phyloP scores from a whole-genome alignment of 116 monocot species.

The Thalassia testudinum region DNA sequence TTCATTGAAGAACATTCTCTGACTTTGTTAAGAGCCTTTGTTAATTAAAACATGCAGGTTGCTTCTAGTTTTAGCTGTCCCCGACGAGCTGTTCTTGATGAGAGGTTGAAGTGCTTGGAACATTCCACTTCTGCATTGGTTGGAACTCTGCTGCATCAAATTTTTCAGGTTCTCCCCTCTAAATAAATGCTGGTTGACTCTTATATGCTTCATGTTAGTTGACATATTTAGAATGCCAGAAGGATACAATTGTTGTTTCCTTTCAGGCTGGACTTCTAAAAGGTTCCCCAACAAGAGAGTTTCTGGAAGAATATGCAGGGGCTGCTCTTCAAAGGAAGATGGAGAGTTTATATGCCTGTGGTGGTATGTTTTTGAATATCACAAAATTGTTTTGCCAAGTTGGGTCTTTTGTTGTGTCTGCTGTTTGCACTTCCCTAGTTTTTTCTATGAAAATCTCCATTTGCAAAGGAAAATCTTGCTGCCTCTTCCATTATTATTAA shows the following conservation, averaged over 20 bases:
- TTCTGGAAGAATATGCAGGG: constrained; percentile 63
- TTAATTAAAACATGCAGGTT: constrained; percentile 36
- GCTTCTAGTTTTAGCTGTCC: constrained; percentile 87
- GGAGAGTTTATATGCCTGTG: constrained; percentile 77
- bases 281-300: constrained; percentile 47
- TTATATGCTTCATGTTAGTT: no score
- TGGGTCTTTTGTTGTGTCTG: no score
- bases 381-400: no score
- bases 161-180: constrained; percentile 64
- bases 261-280: constrained; percentile 68
- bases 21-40: no score
- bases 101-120: constrained; percentile 63
- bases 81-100: constrained; percentile 82
- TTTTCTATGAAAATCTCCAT: no score
- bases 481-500: no score
- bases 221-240: no score
- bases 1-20: no score
- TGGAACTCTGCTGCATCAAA: constrained; percentile 95
- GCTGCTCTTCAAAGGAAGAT: constrained; percentile 50
- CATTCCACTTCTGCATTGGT: constrained; percentile 59
- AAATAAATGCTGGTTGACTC: no score
- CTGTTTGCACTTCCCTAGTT: no score
- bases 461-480: no score
- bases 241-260: background rate
- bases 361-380: constrained; percentile 25